These are phyloP conservation scores for Penicillium arizonense DNA, from an alignment of 495 filamentous ascomycete species.

Conservation along the genomic window DNA sequence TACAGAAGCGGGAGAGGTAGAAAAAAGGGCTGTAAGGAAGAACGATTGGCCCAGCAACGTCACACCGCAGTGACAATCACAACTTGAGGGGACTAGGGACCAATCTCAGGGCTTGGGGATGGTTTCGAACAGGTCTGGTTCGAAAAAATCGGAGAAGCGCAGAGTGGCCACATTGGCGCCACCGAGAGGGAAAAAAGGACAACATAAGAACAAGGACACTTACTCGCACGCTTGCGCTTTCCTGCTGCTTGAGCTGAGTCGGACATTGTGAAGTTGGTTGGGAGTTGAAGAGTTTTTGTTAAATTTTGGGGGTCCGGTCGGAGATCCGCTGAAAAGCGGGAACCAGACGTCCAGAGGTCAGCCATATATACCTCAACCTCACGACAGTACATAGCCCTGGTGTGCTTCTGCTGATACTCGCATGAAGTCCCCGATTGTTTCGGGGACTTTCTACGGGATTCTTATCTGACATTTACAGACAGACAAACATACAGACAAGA, in stretches of 20 bases:
- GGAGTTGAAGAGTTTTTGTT: slow-evolving; percentile 24
- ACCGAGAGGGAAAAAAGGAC: background rate
- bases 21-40: background rate
- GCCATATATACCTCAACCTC: too few relatives aligned
- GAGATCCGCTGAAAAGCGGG: slow-evolving; percentile 22
- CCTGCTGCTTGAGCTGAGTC: slow-evolving; percentile 40
- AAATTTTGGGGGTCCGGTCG: background rate
- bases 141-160: too few relatives aligned
- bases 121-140: too few relatives aligned
- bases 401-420: too few relatives aligned
- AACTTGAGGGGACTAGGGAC: background rate
- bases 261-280: slow-evolving; percentile 30
- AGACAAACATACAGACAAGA: too few relatives aligned
- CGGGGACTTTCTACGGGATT: too few relatives aligned
- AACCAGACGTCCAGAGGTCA: background rate
- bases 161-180: too few relatives aligned
- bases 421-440: too few relatives aligned
- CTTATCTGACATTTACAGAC: too few relatives aligned
- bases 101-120: too few relatives aligned
- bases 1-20: background rate
- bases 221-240: slow-evolving; percentile 52
- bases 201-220: slow-evolving; percentile 13
- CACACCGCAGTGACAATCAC: background rate
- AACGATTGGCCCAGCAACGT: slow-evolving; percentile 4
- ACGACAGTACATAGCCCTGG: too few relatives aligned